Base-by-base conservation (phyloP, 495 filamentous ascomycete species). In the Podospora australis region DNA sequence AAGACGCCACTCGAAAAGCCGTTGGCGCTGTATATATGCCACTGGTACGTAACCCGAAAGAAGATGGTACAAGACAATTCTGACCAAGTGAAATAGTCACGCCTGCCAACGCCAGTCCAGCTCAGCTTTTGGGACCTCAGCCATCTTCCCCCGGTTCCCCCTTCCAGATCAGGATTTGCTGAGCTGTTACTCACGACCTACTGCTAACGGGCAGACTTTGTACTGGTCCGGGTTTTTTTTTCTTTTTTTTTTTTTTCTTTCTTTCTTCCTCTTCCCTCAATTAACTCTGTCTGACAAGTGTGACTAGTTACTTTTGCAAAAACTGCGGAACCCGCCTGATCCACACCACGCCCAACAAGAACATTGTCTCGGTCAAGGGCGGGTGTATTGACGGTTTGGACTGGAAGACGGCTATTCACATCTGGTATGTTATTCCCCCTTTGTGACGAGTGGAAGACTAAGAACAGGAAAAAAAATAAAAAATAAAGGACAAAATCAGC, bases 81-180 rank as follows among this genome's bases (percentile, higher is more conserved):
- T n/a, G n/a, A n/a, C n/a, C n/a, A n/a, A n/a, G n/a, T n/a, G 2
- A 14, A 36, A 36, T 17, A 36, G 32, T 62, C 61, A 69, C 29
- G 74, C 83, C 53, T 87, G 83, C 62, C 78, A 76, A 23, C 74
- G 76, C 46, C 83, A 87, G 65, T 77, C 81, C 39, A 73, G 77
- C 43, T 80, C 79, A 13, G 80, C 82, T n/a, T 84, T 82, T 56
- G 82, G 83, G 21, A 75, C 79, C 41, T 79, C 76, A 21, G 82
- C 82, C 45, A 80, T 82, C 53, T 87, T 87, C 57, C 82, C 81
- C 6, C 60, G 63, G 11, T 84, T 84, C 41, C 55, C 68, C 16
- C 61, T 83, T 30, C 77, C 76, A 1, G 48, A 50, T 5, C 54
- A 55, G 11, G 68, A 71, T 16, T 41, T 71, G 47, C 50, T 78